Base-by-base conservation (phyloP, 1,139 yeast species). In the Candida glucosophila region DNA sequence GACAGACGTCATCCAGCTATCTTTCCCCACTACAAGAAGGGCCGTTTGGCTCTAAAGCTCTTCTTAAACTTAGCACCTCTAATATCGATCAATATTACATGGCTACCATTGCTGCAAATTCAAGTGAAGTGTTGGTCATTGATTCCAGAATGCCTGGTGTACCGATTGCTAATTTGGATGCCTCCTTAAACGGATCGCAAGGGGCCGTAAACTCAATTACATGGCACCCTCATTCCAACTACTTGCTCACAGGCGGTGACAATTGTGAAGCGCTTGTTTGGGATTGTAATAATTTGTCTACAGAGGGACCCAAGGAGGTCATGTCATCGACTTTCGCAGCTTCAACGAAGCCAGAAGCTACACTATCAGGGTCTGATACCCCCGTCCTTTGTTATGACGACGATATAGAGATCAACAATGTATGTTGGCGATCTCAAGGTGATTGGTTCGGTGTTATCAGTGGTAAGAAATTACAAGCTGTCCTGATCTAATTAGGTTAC, bases 111-210 rank as follows among this genome's bases (percentile, higher is more conserved):
- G 88, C 83, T 4, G 73, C 76, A 25, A 75, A 78, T 42, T 74
- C 85, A 15, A 72, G 71, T 37, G 67, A 67, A 32, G 71, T 88
- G 4, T 63, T 75, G 20, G 61, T 90, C 11, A 64, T 90, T 30
- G 98, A 90, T 51, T 73, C 88, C 61, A 64, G 98, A 35, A 77
- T 78, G 52, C 95, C 96, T 0, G 95, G 95, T 4, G 54, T 75
- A 5, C 95, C 97, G 0, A 64, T 81, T 2, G 59, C 73, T 6
- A 67, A 71, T 1, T 58, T 90, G 24, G 75, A 74, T 23, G 88
- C 79, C 10, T 95, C 88, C 41, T 40, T 59, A 20, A 67, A 63
- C 4, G 68, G 68, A 2, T 30, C 43, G 14, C 55, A 61, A 21
- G 66, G 67, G 3, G 60, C 81, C 0, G 71, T 90, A 17, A 88